phyloP scores from a whole-genome alignment of 129 eudicot species.

The Pittosporum tobira region DNA sequence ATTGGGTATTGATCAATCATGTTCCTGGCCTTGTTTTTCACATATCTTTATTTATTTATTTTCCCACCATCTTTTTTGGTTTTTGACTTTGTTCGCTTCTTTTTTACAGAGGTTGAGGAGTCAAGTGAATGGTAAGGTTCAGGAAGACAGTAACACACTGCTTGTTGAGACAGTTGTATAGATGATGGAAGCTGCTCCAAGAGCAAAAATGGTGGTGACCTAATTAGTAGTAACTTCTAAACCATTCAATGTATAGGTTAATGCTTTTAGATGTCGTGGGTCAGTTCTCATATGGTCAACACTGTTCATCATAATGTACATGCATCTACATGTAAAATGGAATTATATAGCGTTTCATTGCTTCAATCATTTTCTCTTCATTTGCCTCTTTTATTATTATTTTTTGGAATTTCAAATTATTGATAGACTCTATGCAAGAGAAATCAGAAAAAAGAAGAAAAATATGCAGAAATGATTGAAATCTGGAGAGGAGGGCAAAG shows the following conservation, averaged over 20 bases:
- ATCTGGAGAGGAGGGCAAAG: too few species aligned
- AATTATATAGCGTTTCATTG: constrained; percentile 14
- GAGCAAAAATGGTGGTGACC: neutral
- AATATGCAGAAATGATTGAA: too few species aligned
- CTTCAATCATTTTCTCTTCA: constrained; percentile 12
- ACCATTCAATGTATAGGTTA: neutral
- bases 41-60: neutral
- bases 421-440: too few species aligned
- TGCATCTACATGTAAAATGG: constrained; percentile 23
- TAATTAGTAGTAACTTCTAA: constrained; percentile 3
- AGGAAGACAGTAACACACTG: constrained; percentile 45
- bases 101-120: constrained; percentile 60
- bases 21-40: neutral
- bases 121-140: constrained; percentile 65
- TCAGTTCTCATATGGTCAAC: constrained; percentile 7
- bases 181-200: constrained; percentile 3
- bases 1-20: constrained; percentile 41
- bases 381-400: neutral
- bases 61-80: neutral
- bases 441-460: too few species aligned
- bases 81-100: constrained; percentile 9
- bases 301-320: neutral
- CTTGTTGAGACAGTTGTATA: constrained; percentile 53
- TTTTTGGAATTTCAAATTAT: too few species aligned
- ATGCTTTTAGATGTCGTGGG: neutral